Percentiles rank a stretch among this genome's conserved stretches.
Conservation (phyloP, 2,329 filamentous ascomycete genomes). For the Phaeosphaeria sp. region DNA sequence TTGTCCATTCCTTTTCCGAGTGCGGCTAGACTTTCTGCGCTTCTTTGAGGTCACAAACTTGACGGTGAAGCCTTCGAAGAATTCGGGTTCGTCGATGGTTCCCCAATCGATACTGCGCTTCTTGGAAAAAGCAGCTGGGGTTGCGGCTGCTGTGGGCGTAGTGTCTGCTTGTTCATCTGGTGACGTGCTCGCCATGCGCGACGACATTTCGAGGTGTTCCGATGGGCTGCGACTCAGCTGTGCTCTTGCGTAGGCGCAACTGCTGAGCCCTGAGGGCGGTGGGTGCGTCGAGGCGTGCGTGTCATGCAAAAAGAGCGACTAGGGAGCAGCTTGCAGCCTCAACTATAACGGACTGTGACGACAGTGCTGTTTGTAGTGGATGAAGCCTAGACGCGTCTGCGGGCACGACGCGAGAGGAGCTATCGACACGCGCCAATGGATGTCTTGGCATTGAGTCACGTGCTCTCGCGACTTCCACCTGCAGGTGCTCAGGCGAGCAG, state of each 20-base stretch:
- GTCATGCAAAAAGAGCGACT: neutral
- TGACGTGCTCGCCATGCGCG: neutral
- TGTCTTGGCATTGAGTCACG: neutral
- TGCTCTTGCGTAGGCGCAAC: neutral
- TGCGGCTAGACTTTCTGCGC: slow-evolving; percentile 2
- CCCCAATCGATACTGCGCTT: slow-evolving; percentile 25
- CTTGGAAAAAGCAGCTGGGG: neutral
- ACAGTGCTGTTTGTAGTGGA: neutral
- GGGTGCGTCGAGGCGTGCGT: neutral
- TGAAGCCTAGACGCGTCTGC: neutral
- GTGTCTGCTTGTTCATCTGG: neutral
- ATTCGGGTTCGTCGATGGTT: slow-evolving; percentile 7
- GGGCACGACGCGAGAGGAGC: neutral
- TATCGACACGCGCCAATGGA: neutral
- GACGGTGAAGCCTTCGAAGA: slow-evolving; percentile 24
- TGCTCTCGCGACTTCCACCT: neutral
- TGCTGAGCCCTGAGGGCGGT: neutral
- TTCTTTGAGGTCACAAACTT: slow-evolving; percentile 6
- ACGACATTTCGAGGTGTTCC: slow-evolving; percentile 1
- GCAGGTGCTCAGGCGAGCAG: neutral
- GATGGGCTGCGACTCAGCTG: neutral
- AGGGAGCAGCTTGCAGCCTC: neutral
- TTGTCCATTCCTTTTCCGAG: slow-evolving; percentile 11
- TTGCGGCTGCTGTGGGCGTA: neutral
- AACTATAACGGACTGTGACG: neutral